A percentile compares a stretch with the other conserved stretches of the same genome.
phyloP scores from a whole-genome alignment of 1,284 basidiomycete species.

The Omphalotus olearius region DNA sequence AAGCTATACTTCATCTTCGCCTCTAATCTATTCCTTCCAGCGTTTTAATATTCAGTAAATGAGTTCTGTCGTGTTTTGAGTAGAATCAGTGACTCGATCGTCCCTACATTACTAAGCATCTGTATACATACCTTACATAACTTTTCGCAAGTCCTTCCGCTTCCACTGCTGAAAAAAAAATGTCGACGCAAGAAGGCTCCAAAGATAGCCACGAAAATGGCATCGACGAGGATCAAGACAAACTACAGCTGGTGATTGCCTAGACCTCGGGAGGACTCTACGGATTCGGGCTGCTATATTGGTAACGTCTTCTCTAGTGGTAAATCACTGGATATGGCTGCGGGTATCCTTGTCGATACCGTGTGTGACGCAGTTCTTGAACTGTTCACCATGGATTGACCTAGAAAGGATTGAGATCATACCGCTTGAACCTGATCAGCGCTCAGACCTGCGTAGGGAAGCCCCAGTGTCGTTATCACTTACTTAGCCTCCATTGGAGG shows the following conservation, averaged over 20 bases:
- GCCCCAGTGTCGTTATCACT: constrained; percentile 60
- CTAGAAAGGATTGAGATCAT: constrained; percentile 79
- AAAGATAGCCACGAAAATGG: constrained; percentile 4
- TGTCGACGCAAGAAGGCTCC: constrained; percentile 2
- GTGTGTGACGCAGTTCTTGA: constrained; percentile 23
- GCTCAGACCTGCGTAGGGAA: constrained; percentile 96
- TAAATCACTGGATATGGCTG: constrained; percentile 70
- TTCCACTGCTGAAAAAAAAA: background rate
- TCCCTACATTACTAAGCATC: constrained; percentile 3
- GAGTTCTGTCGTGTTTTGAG: background rate
- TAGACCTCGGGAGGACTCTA: constrained; percentile 27
- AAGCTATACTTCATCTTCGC: background rate
- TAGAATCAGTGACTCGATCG: background rate
- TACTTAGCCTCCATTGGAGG: constrained; percentile 35
- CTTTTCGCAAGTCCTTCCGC: background rate
- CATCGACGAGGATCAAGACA: constrained; percentile 41
- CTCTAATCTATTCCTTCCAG: constrained; percentile 22
- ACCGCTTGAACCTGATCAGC: constrained; percentile 95
- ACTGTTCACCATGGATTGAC: constrained; percentile 18
- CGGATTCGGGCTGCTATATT: constrained; percentile 35
- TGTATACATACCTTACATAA: background rate
- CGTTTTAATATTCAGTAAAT: constrained; percentile 45
- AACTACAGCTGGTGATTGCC: constrained; percentile 59
- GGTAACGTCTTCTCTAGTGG: constrained; percentile 73
- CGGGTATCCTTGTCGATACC: constrained; percentile 68